These are phyloP conservation scores for Geotrichum cucujoidarum DNA, from an alignment of 1,139 yeast species.

Conservation along the genomic window DNA sequence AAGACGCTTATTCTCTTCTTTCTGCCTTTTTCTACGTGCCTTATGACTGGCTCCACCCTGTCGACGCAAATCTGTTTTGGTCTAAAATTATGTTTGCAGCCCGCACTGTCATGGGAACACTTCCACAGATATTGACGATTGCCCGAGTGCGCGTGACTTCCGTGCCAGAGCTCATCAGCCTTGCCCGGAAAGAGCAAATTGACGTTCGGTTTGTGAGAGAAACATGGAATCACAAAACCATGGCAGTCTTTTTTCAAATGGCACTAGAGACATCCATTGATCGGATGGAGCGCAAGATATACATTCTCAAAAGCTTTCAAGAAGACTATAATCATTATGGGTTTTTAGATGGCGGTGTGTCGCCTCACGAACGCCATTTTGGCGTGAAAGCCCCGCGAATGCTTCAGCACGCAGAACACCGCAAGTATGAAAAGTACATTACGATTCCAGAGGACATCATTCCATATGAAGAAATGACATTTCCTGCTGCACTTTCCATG, in stretches of 20 bases:
- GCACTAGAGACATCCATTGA: too few species aligned
- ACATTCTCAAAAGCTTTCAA: neutral
- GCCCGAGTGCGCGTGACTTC: too few species aligned
- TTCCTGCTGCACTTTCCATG: neutral
- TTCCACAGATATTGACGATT: neutral
- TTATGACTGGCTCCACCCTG: neutral
- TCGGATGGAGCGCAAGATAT: neutral
- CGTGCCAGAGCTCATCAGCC: neutral
- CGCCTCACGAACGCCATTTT: slow-evolving; percentile 6
- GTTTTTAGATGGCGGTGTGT: neutral
- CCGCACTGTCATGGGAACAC: slow-evolving; percentile 2
- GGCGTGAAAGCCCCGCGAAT: neutral
- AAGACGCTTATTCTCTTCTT: slow-evolving; percentile 1
- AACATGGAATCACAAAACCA: neutral
- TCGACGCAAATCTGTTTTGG: neutral
- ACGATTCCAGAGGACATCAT: neutral
- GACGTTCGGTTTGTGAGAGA: neutral
- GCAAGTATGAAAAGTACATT: neutral
- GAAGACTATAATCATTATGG: neutral
- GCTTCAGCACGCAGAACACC: neutral
- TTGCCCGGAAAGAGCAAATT: neutral
- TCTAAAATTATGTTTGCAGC: neutral
- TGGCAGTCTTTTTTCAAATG: neutral
- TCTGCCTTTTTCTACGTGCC: neutral
- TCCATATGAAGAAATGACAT: neutral